phyloP scores from a whole-genome alignment of 805 yeast species.

The Myxozyma neglecta region DNA sequence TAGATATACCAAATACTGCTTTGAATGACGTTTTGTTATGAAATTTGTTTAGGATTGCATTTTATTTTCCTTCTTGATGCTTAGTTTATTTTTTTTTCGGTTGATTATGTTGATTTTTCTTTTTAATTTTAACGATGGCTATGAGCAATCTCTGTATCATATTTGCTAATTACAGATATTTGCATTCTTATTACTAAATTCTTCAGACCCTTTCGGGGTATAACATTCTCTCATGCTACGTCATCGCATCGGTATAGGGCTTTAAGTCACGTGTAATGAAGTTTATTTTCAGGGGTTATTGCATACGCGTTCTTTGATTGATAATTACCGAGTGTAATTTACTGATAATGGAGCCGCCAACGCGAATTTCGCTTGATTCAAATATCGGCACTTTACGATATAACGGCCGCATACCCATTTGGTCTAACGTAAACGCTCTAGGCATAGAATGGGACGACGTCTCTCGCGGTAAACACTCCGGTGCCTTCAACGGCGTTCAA shows the following conservation, averaged over 20 bases:
- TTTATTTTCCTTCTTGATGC: neutral
- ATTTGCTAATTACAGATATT: too few relatives aligned
- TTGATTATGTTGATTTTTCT: too few relatives aligned
- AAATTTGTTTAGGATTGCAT: neutral
- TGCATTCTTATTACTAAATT: too few relatives aligned
- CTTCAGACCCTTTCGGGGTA: too few relatives aligned
- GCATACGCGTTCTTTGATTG: neutral
- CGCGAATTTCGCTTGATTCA: slow-evolving; percentile 20
- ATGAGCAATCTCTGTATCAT: too few relatives aligned
- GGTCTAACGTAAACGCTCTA: slow-evolving; percentile 58
- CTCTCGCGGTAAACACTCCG: slow-evolving; percentile 70
- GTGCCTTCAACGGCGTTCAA: slow-evolving; percentile 51
- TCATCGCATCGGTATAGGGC: too few relatives aligned
- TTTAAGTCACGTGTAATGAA: neutral
- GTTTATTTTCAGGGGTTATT: neutral
- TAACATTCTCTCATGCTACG: too few relatives aligned
- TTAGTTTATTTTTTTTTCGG: neutral
- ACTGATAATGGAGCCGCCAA: slow-evolving; percentile 1
- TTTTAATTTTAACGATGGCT: too few relatives aligned
- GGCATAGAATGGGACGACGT: slow-evolving; percentile 89
- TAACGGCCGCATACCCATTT: slow-evolving; percentile 59
- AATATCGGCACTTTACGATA: slow-evolving; percentile 60
- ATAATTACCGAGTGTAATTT: neutral
- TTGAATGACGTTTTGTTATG: neutral
- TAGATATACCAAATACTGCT: neutral